Base-by-base conservation (phyloP, 805 yeast genomes). In the Starmerella roubikii region DNA sequence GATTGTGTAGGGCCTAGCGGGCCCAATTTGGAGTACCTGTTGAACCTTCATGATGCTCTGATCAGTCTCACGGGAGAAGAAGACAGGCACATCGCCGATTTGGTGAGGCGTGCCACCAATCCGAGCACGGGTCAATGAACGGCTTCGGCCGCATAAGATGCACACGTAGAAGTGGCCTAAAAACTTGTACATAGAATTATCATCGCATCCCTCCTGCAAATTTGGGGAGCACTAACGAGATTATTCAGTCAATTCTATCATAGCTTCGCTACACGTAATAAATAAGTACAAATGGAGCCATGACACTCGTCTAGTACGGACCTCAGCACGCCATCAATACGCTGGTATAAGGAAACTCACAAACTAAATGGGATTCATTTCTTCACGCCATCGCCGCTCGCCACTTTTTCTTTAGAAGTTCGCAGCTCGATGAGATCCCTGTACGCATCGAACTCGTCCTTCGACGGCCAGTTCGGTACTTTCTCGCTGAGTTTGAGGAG, bases 1-100 rank as follows among this genome's bases (percentile, higher is more conserved):
- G 49, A 49, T 0, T 63, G 78, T 15, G 51, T 48, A 5, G 97
- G 97, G 0, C 91, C 91, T 19, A 78, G 93, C 52, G 96, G 97
- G 0, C 65, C 67, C 13, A 86, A 86, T 54, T 57, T 63, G 35
- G 93, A 82, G 51, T 86, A 86, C 54, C 58, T 88, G 43, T 55
- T 60, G 34, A 60, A 64, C 36, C 61, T 86, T 41, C 67, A 68
- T 33, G 55, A 61, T 9, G 70, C 85, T 0, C 56, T 78, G 33
- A 41, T 52, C 13, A 61, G 60, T 23, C 51, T 71, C 39, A 60
- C 60, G 45, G 40, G 63, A 61, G 8, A 45, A 1, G 24, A 44
- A 1, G 78, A 73, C 46, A 48, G 42, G 26, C 75, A 72, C 45
- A 53, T 73, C 31, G 59, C 55, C 17, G 60, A 56, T 16, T 49